Base-by-base conservation (phyloP, 495 filamentous ascomycete species). In the Hypoxylon lienhwacheense region DNA sequence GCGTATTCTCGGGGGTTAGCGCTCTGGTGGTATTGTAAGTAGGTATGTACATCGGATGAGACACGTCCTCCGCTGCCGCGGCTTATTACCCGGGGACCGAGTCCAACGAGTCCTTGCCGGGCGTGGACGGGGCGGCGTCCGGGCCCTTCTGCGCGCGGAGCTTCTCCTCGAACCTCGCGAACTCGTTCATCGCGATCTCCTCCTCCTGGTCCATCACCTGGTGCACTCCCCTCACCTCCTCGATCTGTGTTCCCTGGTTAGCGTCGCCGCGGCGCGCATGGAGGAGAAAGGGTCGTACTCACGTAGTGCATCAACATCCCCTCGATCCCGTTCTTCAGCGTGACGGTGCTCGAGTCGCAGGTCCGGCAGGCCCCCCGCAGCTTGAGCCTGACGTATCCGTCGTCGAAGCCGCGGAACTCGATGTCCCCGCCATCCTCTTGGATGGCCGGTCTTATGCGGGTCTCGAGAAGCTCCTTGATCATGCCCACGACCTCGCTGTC, bases 401-500 rank as follows among this genome's bases (percentile, higher is more conserved):
- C 79, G 63, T 90, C 81, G 56, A 97, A 97, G 2, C 92, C 91
- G 2, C 87, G 76, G 62, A 90, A 88, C 72, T 97, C 93, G 64
- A 98, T 96, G 70, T 98, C 93, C 7, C 93, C 93, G 14, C 93
- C 93, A 55, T 98, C 93, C 66, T 98, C 92, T 70, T 96, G 92
- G 48, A 98, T 98, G 3, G 93, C 85, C 1, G 93, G 93, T 31
- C 93, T 77, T 62, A 98, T 95, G 41, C 93, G 75, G 15, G 95
- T 98, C 72, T 98, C 95, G 43, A 98, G 73, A n/a, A 98, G 73
- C 73, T 98, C 93, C 72, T 97, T 96, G 70, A 98, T 96, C 93
- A 97, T 97, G 47, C 88, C 84, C 20, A 97, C 84, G 7, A 96
- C 90, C 70, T 98, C 93, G 54, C 84, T 86, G 63, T 98, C 93